These are phyloP conservation scores for Aspergillus ochraceus DNA, from an alignment of 2,329 filamentous ascomycete species.

Conservation along the genomic window DNA sequence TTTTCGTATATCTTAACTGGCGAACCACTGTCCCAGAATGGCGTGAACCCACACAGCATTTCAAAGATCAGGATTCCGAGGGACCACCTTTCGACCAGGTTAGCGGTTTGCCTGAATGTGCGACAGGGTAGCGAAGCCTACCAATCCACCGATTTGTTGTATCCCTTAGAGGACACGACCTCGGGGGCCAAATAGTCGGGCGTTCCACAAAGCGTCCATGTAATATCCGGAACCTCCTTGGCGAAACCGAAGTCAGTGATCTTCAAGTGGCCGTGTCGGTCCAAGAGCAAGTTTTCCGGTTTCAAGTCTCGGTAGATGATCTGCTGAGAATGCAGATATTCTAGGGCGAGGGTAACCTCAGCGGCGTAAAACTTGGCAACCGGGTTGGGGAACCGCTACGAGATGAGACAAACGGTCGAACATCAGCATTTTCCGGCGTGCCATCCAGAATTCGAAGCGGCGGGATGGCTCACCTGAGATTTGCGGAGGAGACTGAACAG, in stretches of 20 bases:
- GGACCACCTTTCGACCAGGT: conserved; percentile 73
- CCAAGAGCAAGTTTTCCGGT: conserved; percentile 87
- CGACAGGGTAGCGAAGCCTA: conserved; percentile 51
- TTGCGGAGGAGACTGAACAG: conserved; percentile 93
- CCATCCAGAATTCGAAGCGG: not conserved
- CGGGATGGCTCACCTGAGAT: conserved; percentile 66
- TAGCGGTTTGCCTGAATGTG: not conserved
- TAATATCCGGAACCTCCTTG: conserved; percentile 97
- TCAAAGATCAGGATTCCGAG: conserved; percentile 98
- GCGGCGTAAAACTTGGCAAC: conserved; percentile 99
- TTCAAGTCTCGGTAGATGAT: conserved; percentile 99
- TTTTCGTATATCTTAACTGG: conserved; percentile 99
- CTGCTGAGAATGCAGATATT: conserved; percentile 90
- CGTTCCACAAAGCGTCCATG: conserved; percentile 96
- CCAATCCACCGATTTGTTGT: conserved; percentile 99
- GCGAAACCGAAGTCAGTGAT: conserved; percentile 99
- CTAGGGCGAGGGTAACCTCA: conserved; percentile 90
- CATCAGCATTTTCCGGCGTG: not conserved
- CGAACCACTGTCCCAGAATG: conserved; percentile 97
- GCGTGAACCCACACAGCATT: conserved; percentile 98
- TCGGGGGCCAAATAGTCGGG: conserved; percentile 97
- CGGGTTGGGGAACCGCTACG: conserved; percentile 92
- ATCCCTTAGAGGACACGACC: conserved; percentile 98
- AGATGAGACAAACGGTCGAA: not conserved
- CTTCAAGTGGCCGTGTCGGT: conserved; percentile 91